phyloP scores from a whole-genome alignment of 495 filamentous ascomycete genomes.

The Astrocystis sublimbata region DNA sequence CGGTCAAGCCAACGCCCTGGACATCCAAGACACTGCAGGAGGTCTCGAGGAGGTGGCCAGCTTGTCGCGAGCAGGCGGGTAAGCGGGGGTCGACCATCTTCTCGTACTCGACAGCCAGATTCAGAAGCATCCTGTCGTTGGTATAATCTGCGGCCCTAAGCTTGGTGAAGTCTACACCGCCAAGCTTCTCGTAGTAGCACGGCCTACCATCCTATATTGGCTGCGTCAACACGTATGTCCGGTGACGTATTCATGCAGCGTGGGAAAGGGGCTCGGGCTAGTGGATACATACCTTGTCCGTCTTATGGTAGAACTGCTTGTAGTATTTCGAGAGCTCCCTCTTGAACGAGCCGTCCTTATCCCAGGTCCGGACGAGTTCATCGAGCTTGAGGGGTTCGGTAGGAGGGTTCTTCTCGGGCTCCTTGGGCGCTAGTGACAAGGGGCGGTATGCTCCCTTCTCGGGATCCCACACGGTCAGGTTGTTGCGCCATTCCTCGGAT shows the following conservation, averaged over 20 bases:
- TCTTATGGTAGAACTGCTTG: constrained; percentile 99
- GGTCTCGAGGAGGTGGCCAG: constrained; percentile 86
- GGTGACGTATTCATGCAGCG: too few species aligned
- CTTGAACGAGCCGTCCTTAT: constrained; percentile 78
- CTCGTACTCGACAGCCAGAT: constrained; percentile 96
- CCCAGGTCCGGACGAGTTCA: constrained; percentile 75
- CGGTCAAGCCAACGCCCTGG: constrained; percentile 85
- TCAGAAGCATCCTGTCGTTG: constrained; percentile 88
- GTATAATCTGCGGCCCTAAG: constrained; percentile 91
- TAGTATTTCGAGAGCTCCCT: constrained; percentile 86
- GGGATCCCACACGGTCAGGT: constrained; percentile 39
- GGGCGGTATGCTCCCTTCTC: constrained; percentile 13
- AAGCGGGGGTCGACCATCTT: constrained; percentile 89
- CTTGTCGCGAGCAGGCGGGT: constrained; percentile 92
- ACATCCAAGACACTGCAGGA: constrained; percentile 97
- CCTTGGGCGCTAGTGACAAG: constrained; percentile 21
- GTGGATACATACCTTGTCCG: constrained; percentile 92
- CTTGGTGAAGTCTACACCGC: constrained; percentile 84
- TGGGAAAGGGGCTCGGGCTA: not conserved
- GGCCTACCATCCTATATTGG: constrained; percentile 81
- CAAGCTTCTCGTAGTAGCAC: constrained; percentile 94
- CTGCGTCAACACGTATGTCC: constrained; percentile 11
- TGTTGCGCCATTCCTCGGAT: constrained; percentile 88
- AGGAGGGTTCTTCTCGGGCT: constrained; percentile 29
- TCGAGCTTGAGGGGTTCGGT: constrained; percentile 63